Base-by-base conservation (phyloP, 306 rosid species). In the Citrullus mucosospermus region DNA sequence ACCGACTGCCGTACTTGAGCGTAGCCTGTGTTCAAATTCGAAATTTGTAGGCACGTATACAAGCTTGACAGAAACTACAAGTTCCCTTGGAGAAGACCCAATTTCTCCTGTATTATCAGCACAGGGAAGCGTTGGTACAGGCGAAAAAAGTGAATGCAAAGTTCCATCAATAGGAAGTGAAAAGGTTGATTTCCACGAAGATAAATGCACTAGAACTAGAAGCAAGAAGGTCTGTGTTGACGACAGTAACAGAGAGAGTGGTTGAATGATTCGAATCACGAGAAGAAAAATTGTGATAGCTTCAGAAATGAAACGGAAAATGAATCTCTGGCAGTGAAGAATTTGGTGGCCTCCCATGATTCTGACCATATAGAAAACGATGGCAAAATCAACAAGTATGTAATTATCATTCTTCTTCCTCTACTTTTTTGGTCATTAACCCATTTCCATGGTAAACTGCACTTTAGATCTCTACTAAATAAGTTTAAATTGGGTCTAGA, bases 71-170 rank as follows among this genome's bases (percentile, higher is more conserved):
- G 75, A 11, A 20, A 41, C 69, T 8, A 78, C 77, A 59, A 87
- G 78, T 80, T 92, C 87, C 81, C 80, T 51, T 74, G 80, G 84
- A 86, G 44, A 83, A 85, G 78, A 83, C 85, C 28, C 80, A 85
- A 78, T 55, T 30, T 88, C 96, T 66, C 80, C 82, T 48, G 88
- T 80, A 77, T 62, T 75, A 78, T 87, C 93, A 75, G 89, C 18
- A 14, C 85, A 87, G 59, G 92, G 83, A 82, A 89, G 96, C 78
- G 79, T 85, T 55, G 85, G 88, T 84, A 88, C 85, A 65, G 81
- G 81, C 22, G 90, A 83, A 71, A 84, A 53, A 60, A 60, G 46
- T 68, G 76, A 80, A 57, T 76, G 56, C 75, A 83, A 89, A 66
- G 55, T 66, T 75, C 80, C 83, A 73, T 83, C 82, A 46, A 25